These are phyloP conservation scores for Nakazawaea pomicola DNA, from an alignment of 805 yeast genomes.

Conservation along the genomic window DNA sequence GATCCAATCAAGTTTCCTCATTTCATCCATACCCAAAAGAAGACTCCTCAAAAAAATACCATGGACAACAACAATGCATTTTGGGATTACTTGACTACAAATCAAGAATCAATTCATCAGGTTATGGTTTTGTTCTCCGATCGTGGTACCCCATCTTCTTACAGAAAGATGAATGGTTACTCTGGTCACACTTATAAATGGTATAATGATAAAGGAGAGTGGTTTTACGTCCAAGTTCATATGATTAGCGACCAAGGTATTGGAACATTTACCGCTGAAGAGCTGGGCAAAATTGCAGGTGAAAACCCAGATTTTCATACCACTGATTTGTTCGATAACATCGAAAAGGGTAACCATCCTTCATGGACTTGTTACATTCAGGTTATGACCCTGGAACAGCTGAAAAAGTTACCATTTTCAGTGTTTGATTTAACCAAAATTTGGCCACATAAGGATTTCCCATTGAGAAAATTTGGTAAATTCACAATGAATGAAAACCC, in stretches of 20 bases:
- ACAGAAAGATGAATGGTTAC: conserved; percentile 78
- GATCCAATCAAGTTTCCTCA: conserved; percentile 85
- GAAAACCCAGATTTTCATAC: conserved; percentile 80
- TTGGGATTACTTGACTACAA: conserved; percentile 76
- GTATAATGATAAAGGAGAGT: conserved; percentile 69
- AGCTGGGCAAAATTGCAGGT: conserved; percentile 65
- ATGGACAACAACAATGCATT: conserved; percentile 71
- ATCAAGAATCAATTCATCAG: conserved; percentile 74
- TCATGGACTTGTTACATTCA: conserved; percentile 84
- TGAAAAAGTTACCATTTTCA: conserved; percentile 69
- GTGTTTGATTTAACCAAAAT: conserved; percentile 89
- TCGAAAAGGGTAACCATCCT: conserved; percentile 74
- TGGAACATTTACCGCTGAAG: conserved; percentile 50
- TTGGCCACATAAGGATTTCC: conserved; percentile 87
- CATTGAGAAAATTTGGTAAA: conserved; percentile 81
- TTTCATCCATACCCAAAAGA: conserved; percentile 85
- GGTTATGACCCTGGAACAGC: conserved; percentile 80
- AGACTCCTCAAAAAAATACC: conserved; percentile 76
- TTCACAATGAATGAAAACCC: conserved; percentile 79
- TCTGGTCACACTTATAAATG: conserved; percentile 84
- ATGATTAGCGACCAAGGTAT: conserved; percentile 56
- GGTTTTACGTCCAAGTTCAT: conserved; percentile 78
- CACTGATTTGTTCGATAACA: conserved; percentile 72
- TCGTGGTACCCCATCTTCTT: conserved; percentile 76
- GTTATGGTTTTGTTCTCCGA: conserved; percentile 69